Conservation (phyloP, 352 stramenopile species). For the Thalassiosira ordinaria region DNA sequence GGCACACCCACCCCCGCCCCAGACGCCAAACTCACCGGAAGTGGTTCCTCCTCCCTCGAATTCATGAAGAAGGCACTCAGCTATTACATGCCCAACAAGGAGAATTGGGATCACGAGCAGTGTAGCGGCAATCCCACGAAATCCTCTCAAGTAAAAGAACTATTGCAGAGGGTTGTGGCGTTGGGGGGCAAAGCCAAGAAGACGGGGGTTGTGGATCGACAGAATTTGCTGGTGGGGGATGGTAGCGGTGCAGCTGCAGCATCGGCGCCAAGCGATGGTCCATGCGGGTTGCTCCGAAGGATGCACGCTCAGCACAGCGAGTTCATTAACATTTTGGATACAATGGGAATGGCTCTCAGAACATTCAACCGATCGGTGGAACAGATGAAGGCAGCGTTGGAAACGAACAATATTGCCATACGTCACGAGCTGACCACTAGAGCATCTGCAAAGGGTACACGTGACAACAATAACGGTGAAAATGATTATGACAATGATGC, state of each 20-base stretch:
- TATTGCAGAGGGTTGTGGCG: conserved; percentile 10
- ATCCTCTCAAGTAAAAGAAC: conserved; percentile 15
- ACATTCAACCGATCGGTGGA: conserved; percentile 14
- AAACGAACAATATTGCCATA: conserved; percentile 36
- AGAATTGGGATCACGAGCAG: conserved; percentile 7
- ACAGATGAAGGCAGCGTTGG: conserved; percentile 23
- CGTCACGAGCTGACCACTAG: conserved; percentile 14
- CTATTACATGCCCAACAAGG: conserved; percentile 13
- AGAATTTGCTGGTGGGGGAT: too few species aligned
- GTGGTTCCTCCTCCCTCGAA: conserved; percentile 9
- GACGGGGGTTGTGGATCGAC: conserved; percentile 10
- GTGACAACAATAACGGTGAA: neutral
- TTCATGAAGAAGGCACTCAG: conserved; percentile 23
- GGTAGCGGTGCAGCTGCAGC: too few species aligned
- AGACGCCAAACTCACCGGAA: conserved; percentile 8
- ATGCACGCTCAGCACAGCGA: conserved; percentile 32
- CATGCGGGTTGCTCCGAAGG: conserved; percentile 18
- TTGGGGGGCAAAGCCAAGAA: conserved; percentile 7
- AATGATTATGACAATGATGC: conserved; percentile 1
- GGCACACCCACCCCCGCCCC: conserved; percentile 22
- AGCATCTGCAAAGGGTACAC: neutral
- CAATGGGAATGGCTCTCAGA: conserved; percentile 19
- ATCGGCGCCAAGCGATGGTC: conserved; percentile 10
- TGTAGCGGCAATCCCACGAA: conserved; percentile 14
- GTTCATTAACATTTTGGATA: conserved; percentile 32